Evolutionary conservation across 176 grass and related monocot genomes (phyloP).

Genomic region (Carex parvula): DNA sequence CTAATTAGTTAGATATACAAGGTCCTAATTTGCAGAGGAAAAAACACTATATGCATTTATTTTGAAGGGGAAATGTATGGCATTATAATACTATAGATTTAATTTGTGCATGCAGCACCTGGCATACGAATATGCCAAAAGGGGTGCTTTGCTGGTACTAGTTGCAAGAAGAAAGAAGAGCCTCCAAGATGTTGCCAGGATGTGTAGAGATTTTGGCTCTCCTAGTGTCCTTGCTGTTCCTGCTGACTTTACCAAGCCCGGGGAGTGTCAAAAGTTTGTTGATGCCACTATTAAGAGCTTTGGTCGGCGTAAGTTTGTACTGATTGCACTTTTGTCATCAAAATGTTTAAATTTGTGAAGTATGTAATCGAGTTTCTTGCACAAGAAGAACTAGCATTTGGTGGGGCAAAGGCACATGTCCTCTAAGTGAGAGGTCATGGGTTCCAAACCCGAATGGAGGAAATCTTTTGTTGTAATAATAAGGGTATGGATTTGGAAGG

Average conservation of each 20-base stretch:
- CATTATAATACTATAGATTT: background rate
- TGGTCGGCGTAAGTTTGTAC: constrained; percentile 37
- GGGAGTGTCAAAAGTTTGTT: constrained; percentile 47
- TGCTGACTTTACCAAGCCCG: constrained; percentile 47
- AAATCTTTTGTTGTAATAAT: too few relatives aligned
- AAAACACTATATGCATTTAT: background rate
- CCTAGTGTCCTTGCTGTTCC: constrained; percentile 60
- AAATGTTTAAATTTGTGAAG: background rate
- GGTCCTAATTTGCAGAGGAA: constrained; percentile 8
- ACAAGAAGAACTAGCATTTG: too few relatives aligned
- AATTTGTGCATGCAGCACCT: constrained; percentile 17
- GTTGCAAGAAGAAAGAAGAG: constrained; percentile 73
- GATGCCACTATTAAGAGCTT: constrained; percentile 43
- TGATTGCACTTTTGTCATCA: background rate
- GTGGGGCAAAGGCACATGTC: too few relatives aligned
- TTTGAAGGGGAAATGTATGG: background rate
- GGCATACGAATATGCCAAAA: constrained; percentile 39
- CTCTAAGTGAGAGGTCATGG: too few relatives aligned
- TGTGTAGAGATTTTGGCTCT: constrained; percentile 38
- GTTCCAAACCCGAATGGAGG: too few relatives aligned
- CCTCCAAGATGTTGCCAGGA: constrained; percentile 52
- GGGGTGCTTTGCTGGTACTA: constrained; percentile 46
- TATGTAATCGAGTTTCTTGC: background rate
- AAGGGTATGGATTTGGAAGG: too few relatives aligned
- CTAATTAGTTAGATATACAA: constrained; percentile 28